Evolutionary conservation across 352 stramenopile genomes (phyloP).

Genomic region (Pythium grandisporangium): DNA sequence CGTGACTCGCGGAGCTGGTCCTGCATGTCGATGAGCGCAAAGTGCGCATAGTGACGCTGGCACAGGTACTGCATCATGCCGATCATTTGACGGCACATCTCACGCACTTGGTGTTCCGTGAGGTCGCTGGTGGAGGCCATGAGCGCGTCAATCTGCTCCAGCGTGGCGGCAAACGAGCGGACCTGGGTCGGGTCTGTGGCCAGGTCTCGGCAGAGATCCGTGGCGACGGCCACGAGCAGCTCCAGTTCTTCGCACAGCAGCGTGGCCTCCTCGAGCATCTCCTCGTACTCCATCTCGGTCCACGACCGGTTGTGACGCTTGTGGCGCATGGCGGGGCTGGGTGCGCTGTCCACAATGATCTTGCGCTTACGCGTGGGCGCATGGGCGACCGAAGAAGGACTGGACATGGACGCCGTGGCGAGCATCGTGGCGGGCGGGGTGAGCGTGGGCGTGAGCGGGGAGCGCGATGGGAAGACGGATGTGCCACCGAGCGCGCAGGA

Average conservation of each 20-base stretch:
- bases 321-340: no score
- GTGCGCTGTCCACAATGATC: constrained; percentile 10
- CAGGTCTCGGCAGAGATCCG: constrained; percentile 50
- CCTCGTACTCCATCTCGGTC: constrained; percentile 67
- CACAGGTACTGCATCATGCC: constrained; percentile 70
- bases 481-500: no score
- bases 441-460: no score
- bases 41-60: constrained; percentile 51
- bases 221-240: constrained; percentile 45
- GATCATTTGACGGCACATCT: constrained; percentile 62
- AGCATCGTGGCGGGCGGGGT: constrained; percentile 3
- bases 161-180: constrained; percentile 14
- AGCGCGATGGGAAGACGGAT: no score
- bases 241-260: constrained; percentile 62
- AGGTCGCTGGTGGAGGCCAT: constrained; percentile 36
- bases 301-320: constrained; percentile 48
- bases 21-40: constrained; percentile 67
- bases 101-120: constrained; percentile 43
- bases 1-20: constrained; percentile 50
- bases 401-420: background rate
- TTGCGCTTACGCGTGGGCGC: constrained; percentile 14
- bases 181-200: constrained; percentile 20
- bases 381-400: no score
- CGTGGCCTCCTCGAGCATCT: constrained; percentile 59
- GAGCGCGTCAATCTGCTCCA: constrained; percentile 35